Base-by-base conservation (phyloP, 805 yeast genomes). In the Kazachstania bromeliacearum region DNA sequence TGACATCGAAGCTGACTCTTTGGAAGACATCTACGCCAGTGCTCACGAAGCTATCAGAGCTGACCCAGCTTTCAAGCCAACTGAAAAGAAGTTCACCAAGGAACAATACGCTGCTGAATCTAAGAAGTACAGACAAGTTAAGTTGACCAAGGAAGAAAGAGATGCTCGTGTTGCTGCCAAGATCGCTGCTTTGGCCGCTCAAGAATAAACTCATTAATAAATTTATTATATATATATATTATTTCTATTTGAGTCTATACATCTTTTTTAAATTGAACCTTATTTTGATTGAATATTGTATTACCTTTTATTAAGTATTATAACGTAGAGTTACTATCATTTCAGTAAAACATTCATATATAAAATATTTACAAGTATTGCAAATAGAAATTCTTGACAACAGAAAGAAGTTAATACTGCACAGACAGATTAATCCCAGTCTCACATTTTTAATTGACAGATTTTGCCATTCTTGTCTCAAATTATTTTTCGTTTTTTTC, bases 71-170 rank as follows among this genome's bases (percentile, higher is more conserved):
- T 77, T 77, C 82, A 81, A 80, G 75, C 83, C 87, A 64, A 71
- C 95, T 60, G 82, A 77, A 69, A 78, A 77, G 79, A 85, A 85
- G 75, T 81, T 77, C 89, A 73, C 95, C 77, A 89, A 85, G 80
- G 95, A 79, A 67, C 92, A 88, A 74, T 89, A 85, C 78, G 95
- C 94, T 76, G 95, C 94, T 67, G 85, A 79, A 70, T 78, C 95
- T 54, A 82, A 80, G 79, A 85, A 89, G 76, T 84, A 69, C 95
- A 80, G 75, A 72, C 79, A 75, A 66, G 70, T 63, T 62, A 89
- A 84, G 75, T 79, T 89, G 70, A 77, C 97, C 73, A 77, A 63
- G 63, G 97, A 75, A 63, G 84, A 92, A 79, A 83, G 95, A 76
- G 65, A 72, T 57, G 96, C 83, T 58, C 81, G 75, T 65, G 75